Evolutionary conservation across 495 filamentous ascomycete species (phyloP).

Genomic region (Talaromyces trachyspermus): DNA sequence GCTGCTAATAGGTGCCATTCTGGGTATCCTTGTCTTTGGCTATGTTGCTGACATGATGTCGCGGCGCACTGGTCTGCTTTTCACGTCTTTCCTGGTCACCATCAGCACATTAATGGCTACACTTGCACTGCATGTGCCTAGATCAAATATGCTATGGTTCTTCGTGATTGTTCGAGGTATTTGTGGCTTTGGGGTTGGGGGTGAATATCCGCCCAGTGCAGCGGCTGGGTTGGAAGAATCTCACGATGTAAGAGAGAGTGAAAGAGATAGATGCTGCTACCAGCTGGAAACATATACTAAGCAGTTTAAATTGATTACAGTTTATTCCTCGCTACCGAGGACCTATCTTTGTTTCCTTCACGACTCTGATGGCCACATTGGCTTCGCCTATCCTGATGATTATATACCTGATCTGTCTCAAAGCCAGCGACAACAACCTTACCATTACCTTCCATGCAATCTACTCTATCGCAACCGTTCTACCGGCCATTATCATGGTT

Average conservation of each 20-base stretch:
- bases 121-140: slow-evolving; percentile 25
- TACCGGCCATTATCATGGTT: slow-evolving; percentile 22
- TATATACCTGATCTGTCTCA: slow-evolving; percentile 26
- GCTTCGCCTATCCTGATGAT: slow-evolving; percentile 27
- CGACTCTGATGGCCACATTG: slow-evolving; percentile 27
- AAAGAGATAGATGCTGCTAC: no score
- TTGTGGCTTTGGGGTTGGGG: slow-evolving; percentile 27
- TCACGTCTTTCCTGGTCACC: slow-evolving; percentile 25
- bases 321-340: slow-evolving; percentile 20
- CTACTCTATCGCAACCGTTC: slow-evolving; percentile 26
- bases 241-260: slow-evolving; percentile 24
- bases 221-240: slow-evolving; percentile 29
- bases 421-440: slow-evolving; percentile 28
- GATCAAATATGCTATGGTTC: slow-evolving; percentile 31
- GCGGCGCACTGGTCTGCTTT: slow-evolving; percentile 22
- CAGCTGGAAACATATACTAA: no score
- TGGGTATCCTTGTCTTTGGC: slow-evolving; percentile 26
- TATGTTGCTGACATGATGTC: slow-evolving; percentile 29
- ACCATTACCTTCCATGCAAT: slow-evolving; percentile 24
- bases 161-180: slow-evolving; percentile 28
- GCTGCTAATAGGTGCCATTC: slow-evolving; percentile 26
- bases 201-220: slow-evolving; percentile 29
- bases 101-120: slow-evolving; percentile 29
- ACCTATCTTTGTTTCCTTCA: slow-evolving; percentile 29
- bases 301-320: no score